phyloP scores from a whole-genome alignment of 176 grass and related monocot species.

The Aegilops bicornis region DNA sequence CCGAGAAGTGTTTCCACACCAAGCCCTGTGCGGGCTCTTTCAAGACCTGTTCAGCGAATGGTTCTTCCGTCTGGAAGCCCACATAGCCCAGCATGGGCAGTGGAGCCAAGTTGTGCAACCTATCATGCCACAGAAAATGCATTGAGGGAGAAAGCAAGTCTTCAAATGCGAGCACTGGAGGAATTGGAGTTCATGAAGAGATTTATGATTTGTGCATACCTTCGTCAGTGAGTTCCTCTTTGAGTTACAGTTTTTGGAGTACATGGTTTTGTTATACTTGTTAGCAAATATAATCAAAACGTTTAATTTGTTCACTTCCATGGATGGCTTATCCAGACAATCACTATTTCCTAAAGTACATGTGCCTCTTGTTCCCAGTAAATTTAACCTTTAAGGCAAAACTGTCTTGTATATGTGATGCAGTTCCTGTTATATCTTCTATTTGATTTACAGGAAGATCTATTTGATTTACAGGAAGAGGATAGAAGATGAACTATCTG shows the following conservation, averaged over 20 bases:
- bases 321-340: background rate
- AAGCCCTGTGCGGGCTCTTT: background rate
- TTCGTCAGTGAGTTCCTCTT: slow-evolving; percentile 33
- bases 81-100: background rate
- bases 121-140: background rate
- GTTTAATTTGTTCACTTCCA: background rate
- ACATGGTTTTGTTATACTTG: background rate
- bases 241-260: background rate
- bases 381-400: slow-evolving; percentile 3
- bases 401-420: background rate
- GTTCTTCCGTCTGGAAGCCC: background rate
- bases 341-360: background rate
- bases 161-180: slow-evolving; percentile 54
- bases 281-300: background rate
- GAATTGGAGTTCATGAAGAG: slow-evolving; percentile 51
- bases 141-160: slow-evolving; percentile 21
- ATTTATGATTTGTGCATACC: slow-evolving; percentile 23
- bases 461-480: slow-evolving; percentile 46
- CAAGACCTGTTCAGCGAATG: slow-evolving; percentile 30
- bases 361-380: background rate
- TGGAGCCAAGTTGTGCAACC: background rate
- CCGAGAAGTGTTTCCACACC: background rate
- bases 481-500: slow-evolving; percentile 48
- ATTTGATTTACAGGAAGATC: slow-evolving; percentile 45
- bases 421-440: slow-evolving; percentile 5